These are phyloP conservation scores for Phellopilus nigrolimitatus DNA, from an alignment of 1,284 basidiomycete species.

Conservation along the genomic window DNA sequence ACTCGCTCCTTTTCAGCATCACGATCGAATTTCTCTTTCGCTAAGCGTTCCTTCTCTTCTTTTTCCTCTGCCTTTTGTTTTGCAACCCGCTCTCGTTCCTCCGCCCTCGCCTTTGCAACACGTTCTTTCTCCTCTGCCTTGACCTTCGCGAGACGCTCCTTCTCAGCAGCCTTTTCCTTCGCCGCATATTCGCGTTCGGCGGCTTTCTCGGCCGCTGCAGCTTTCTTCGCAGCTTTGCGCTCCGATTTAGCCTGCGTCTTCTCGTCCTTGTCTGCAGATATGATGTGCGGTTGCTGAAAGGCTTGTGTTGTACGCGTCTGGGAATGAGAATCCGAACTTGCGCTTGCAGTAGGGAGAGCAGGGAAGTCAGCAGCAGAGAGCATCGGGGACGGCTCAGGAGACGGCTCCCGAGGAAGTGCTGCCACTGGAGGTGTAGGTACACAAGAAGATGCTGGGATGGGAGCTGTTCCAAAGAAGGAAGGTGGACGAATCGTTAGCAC, in stretches of 20 bases:
- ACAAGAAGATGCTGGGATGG: not conserved
- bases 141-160: conserved; percentile 28
- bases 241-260: conserved; percentile 30
- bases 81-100: conserved; percentile 25
- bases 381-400: conserved; percentile 38
- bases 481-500: conserved; percentile 14
- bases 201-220: conserved; percentile 27
- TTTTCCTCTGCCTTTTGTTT: conserved; percentile 36
- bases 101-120: conserved; percentile 29
- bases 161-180: conserved; percentile 33
- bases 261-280: conserved; percentile 32
- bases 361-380: conserved; percentile 73
- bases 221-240: conserved; percentile 36
- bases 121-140: conserved; percentile 22
- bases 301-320: conserved; percentile 29
- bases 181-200: conserved; percentile 29
- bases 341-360: conserved; percentile 38
- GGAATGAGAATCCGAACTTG: conserved; percentile 28
- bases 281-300: conserved; percentile 14
- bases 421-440: conserved; percentile 24
- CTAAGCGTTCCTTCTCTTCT: conserved; percentile 34
- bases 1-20: conserved; percentile 29
- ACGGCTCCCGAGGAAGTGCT: conserved; percentile 38
- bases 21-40: conserved; percentile 34
- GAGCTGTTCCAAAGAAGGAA: conserved; percentile 6